Evolutionary conservation across 139 green algal species (phyloP).

Genomic region (Trebouxia sp.): DNA sequence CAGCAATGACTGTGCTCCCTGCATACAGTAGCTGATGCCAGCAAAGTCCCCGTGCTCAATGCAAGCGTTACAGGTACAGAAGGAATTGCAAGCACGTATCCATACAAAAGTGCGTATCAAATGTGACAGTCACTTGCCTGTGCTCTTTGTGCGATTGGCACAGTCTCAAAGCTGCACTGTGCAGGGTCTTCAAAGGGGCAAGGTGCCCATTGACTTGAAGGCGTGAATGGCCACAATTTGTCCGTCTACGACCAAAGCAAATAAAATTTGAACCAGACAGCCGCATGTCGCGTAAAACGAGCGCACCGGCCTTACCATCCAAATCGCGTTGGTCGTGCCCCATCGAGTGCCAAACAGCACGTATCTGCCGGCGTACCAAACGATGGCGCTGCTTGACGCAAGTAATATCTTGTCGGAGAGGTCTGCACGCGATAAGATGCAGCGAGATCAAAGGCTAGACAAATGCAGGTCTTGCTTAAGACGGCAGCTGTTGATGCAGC

Average conservation of each 20-base stretch:
- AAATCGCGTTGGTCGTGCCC: constrained; percentile 14
- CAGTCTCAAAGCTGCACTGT: constrained; percentile 2
- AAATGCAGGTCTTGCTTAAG: neutral
- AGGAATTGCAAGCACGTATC: no score
- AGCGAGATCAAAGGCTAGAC: neutral
- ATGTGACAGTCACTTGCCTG: no score
- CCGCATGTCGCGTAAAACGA: no score
- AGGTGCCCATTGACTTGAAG: constrained; percentile 5
- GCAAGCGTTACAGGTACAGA: no score
- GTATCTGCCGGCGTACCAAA: constrained; percentile 19
- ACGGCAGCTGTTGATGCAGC: neutral
- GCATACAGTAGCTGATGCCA: no score
- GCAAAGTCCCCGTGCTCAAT: no score
- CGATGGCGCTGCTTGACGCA: constrained; percentile 1
- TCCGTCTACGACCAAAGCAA: no score
- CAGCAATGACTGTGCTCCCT: no score
- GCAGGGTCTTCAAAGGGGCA: neutral
- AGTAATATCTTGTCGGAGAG: neutral
- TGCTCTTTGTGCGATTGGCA: no score
- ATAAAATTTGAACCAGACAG: no score
- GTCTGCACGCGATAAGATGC: neutral
- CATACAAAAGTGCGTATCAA: no score
- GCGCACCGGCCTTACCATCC: no score
- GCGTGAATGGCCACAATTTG: neutral
- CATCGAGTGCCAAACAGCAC: constrained; percentile 15